Conservation (phyloP, 129 eudicot species). For the Tagetes erecta region DNA sequence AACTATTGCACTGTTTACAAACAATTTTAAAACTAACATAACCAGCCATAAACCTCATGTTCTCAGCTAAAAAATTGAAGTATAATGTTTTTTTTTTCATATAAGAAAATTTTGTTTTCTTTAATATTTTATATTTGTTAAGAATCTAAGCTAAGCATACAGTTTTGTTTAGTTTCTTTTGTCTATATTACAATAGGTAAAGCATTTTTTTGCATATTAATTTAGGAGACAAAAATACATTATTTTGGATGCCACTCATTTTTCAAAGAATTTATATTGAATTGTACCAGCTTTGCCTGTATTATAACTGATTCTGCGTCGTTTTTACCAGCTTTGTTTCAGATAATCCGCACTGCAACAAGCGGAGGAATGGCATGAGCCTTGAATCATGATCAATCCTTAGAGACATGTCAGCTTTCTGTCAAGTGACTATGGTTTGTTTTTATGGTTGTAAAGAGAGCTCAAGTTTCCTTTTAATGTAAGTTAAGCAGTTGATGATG, state of each 20-base stretch:
- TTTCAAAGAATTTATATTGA: no score
- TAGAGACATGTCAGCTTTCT: constrained; percentile 16
- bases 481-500: background rate
- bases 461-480: background rate
- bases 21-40: background rate
- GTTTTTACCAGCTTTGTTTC: constrained; percentile 56
- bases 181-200: no score
- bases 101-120: no score
- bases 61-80: background rate
- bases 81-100: background rate
- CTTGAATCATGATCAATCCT: constrained; percentile 11
- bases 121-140: no score
- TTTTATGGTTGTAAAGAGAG: constrained; percentile 13
- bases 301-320: constrained; percentile 12
- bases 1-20: background rate
- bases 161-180: no score
- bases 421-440: constrained; percentile 21
- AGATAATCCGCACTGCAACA: constrained; percentile 67
- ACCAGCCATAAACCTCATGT: background rate
- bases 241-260: no score
- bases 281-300: background rate
- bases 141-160: no score
- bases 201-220: no score
- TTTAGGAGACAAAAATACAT: no score
- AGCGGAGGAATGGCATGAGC: constrained; percentile 66